A percentile compares a stretch with the other conserved stretches of the same genome.
Conservation (phyloP, 768 basidiomycete genomes). For the Lactarius evosmus region DNA sequence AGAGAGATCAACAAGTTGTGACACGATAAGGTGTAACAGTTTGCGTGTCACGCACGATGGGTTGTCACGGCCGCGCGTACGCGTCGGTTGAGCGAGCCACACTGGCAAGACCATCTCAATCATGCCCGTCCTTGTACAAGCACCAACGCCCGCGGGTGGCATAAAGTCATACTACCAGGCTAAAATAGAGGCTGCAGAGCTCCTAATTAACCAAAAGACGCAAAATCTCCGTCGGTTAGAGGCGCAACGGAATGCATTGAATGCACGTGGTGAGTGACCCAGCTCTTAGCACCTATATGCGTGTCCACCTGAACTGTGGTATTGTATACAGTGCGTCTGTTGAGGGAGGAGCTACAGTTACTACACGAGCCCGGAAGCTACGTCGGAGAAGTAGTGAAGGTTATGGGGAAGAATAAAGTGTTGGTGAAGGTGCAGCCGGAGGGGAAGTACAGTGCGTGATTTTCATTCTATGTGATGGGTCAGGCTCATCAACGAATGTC, state of each 20-base stretch:
- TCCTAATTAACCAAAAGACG: slow-evolving; percentile 92
- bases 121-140: slow-evolving; percentile 42
- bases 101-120: slow-evolving; percentile 2
- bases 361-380: slow-evolving; percentile 95
- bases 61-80: slow-evolving; percentile 12
- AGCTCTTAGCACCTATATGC: not conserved
- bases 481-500: not conserved
- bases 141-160: slow-evolving; percentile 51
- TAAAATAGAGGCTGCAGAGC: slow-evolving; percentile 91
- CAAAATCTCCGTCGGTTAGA: slow-evolving; percentile 94
- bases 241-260: slow-evolving; percentile 95
- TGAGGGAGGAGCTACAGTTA: slow-evolving; percentile 89
- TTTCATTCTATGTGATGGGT: not conserved
- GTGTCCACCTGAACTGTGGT: slow-evolving; percentile 6
- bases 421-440: slow-evolving; percentile 98
- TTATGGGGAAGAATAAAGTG: slow-evolving; percentile 99
- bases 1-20: too few species aligned
- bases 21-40: not conserved
- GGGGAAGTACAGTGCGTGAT: slow-evolving; percentile 91
- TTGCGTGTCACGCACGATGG: not conserved
- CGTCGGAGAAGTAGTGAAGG: slow-evolving; percentile 96
- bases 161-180: slow-evolving; percentile 92
- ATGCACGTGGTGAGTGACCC: slow-evolving; percentile 73
- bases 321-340: slow-evolving; percentile 62
- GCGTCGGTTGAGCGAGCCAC: slow-evolving; percentile 5